Base-by-base conservation (phyloP, 306 rosid species). In the Prunus mume region DNA sequence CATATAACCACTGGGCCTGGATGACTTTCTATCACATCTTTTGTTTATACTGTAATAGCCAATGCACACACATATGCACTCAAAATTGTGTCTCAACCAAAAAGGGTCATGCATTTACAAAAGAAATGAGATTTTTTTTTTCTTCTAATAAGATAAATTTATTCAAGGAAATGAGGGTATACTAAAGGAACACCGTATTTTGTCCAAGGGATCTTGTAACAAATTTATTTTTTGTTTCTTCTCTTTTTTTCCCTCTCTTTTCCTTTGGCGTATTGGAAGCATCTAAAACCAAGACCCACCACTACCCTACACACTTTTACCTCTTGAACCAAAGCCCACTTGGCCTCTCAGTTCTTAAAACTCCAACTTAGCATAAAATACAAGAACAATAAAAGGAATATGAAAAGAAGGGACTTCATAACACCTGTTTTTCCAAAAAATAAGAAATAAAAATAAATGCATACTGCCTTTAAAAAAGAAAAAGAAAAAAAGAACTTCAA, bases 401-500 rank as follows among this genome's bases (percentile, higher is more conserved):
- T 20, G 11, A 52, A 24, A 50, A 41, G 49, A 45, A 3, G 46
- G 12, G 25, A 13, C 46, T 22, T 27, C 43, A 30, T 22, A 47
- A 27, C 51, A 15, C 38, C 28, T 19, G 4, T 62, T 46, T 32
- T 12, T 12, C 15, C 64, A 43, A 50, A 51, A 32, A 14, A 19
- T 5, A 41, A 20, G 3, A 2, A 55, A 54, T 5, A 20, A 55
- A 2, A n/a, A 49, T 13, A 49, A 20, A 61, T 25, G 15, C 4
- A 66, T 15, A 20, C 12, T 68, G 76, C 75, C 76, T 61, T n/a
- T 20, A 5, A 79, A n/a, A 56, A 73, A 67, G n/a, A 57, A 13
- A 77, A 68, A 68, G 47, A 76, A 27, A 19, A 78, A 54, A 57
- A 34, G n/a, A 63, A 76, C 24, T 64, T 75, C 19, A 72, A 47